phyloP scores from a whole-genome alignment of 2,329 filamentous ascomycete genomes.

The Annulohypoxylon truncatum region DNA sequence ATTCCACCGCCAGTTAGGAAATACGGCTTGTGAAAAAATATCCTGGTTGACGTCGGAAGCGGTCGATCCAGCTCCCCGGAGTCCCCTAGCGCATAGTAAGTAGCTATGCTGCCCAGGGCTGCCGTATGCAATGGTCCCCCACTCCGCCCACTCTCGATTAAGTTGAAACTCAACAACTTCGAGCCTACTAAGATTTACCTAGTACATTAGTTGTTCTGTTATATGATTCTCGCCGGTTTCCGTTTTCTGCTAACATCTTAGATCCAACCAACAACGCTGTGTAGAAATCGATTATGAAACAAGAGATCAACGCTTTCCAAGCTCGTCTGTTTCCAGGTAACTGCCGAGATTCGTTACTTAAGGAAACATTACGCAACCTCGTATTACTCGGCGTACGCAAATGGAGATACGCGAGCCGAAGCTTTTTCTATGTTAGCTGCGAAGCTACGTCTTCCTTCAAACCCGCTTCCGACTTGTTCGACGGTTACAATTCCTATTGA shows the following conservation, averaged over 20 bases:
- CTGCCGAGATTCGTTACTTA: slow-evolving; percentile 9
- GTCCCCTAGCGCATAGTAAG: slow-evolving; percentile 31
- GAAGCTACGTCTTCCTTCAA: slow-evolving; percentile 9
- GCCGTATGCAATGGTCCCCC: slow-evolving; percentile 26
- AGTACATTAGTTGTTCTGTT: slow-evolving; percentile 23
- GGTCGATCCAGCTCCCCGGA: slow-evolving; percentile 35
- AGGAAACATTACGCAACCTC: slow-evolving; percentile 22
- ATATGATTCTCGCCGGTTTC: slow-evolving; percentile 21
- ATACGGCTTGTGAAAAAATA: slow-evolving; percentile 14
- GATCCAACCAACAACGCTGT: slow-evolving; percentile 2
- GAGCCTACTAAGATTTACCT: slow-evolving; percentile 17
- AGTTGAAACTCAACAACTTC: slow-evolving; percentile 23
- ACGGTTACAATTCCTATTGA: slow-evolving; percentile 32
- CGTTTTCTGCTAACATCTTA: slow-evolving; percentile 4
- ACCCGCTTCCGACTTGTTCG: slow-evolving; percentile 27
- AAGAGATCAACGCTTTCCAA: slow-evolving; percentile 1
- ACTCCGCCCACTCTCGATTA: slow-evolving; percentile 21
- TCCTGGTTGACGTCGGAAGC: slow-evolving; percentile 33
- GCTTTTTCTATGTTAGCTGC: slow-evolving; percentile 1
- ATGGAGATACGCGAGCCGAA: slow-evolving; percentile 15
- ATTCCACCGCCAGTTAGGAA: slow-evolving; percentile 33
- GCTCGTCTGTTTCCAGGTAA: background rate
- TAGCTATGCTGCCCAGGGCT: background rate
- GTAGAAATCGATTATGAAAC: background rate
- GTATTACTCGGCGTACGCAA: slow-evolving; percentile 7